A percentile compares a stretch with the other conserved stretches of the same genome.
phyloP scores from a whole-genome alignment of 1,139 yeast species.

The Kodamaea alishanica region DNA sequence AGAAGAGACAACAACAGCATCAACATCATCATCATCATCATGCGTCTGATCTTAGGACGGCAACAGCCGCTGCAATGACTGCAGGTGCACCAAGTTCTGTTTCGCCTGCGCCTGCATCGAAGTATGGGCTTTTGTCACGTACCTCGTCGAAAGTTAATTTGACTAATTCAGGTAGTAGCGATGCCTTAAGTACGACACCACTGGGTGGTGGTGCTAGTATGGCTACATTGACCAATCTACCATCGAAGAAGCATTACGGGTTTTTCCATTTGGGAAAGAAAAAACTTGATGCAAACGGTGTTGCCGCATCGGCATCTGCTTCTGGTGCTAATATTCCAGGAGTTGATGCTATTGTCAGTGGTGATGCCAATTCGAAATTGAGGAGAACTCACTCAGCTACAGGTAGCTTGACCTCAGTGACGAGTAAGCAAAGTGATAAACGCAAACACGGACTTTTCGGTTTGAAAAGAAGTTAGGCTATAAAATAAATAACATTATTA shows the following conservation, averaged over 20 bases:
- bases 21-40: constrained; percentile 1
- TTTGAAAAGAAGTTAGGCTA: constrained; percentile 8
- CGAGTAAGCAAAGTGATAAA: constrained; percentile 15
- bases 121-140: constrained; percentile 7
- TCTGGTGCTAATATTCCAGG: constrained; percentile 6
- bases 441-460: constrained; percentile 18
- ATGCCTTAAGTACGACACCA: neutral
- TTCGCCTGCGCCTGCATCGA: constrained; percentile 12
- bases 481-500: neutral
- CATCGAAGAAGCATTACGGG: constrained; percentile 22
- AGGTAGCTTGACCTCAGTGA: constrained; percentile 19
- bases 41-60: neutral
- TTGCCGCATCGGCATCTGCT: constrained; percentile 3
- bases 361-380: constrained; percentile 7
- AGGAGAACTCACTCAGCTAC: constrained; percentile 16
- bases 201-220: constrained; percentile 11
- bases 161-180: constrained; percentile 5
- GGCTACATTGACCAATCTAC: constrained; percentile 4
- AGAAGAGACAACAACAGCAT: constrained; percentile 3
- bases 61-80: constrained; percentile 3
- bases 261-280: constrained; percentile 21
- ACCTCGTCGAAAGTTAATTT: constrained; percentile 10
- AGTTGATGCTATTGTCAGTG: constrained; percentile 1
- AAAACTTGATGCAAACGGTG: constrained; percentile 9
- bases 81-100: neutral